Percentiles rank a stretch among this genome's conserved stretches.
Evolutionary conservation across 2,329 filamentous ascomycete species (phyloP).

Genomic region (Nemania serpens): DNA sequence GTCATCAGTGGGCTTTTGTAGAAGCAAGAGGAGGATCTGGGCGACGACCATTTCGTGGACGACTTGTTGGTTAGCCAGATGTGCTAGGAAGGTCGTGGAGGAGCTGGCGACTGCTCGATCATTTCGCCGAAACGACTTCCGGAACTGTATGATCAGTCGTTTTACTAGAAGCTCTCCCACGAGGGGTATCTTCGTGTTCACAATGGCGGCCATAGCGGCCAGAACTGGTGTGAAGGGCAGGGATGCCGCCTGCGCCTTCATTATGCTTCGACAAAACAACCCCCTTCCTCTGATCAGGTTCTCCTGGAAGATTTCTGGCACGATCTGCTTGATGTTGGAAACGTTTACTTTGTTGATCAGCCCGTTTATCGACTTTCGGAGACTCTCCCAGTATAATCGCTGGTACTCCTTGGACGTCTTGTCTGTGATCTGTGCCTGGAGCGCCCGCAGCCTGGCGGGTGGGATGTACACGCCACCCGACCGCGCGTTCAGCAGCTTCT

Average conservation of each 20-base stretch:
- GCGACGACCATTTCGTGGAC: conserved; percentile 91
- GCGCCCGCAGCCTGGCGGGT: conserved; percentile 83
- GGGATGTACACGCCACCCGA: conserved; percentile 97
- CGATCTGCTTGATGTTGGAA: conserved; percentile 96
- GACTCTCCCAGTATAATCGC: conserved; percentile 97
- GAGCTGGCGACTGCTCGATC: conserved; percentile 96
- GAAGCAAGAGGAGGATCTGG: conserved; percentile 86
- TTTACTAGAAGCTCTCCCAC: conserved; percentile 90
- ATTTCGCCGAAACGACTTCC: conserved; percentile 93
- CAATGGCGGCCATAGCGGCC: conserved; percentile 91
- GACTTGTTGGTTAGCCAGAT: conserved; percentile 95
- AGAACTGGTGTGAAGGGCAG: conserved; percentile 96
- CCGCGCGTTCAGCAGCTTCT: conserved; percentile 88
- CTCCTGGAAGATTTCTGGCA: conserved; percentile 93
- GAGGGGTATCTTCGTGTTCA: conserved; percentile 95
- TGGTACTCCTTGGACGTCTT: conserved; percentile 97
- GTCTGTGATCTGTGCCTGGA: conserved; percentile 97
- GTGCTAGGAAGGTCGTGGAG: conserved; percentile 91
- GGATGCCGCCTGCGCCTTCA: conserved; percentile 97
- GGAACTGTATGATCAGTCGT: conserved; percentile 86
- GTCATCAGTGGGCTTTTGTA: conserved; percentile 96
- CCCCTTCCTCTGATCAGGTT: conserved; percentile 87
- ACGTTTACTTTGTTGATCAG: conserved; percentile 99
- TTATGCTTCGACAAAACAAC: conserved; percentile 92
- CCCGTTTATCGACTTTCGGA: conserved; percentile 99